Conservation (phyloP, 345 rosid species). For the Clarkia xantiana region DNA sequence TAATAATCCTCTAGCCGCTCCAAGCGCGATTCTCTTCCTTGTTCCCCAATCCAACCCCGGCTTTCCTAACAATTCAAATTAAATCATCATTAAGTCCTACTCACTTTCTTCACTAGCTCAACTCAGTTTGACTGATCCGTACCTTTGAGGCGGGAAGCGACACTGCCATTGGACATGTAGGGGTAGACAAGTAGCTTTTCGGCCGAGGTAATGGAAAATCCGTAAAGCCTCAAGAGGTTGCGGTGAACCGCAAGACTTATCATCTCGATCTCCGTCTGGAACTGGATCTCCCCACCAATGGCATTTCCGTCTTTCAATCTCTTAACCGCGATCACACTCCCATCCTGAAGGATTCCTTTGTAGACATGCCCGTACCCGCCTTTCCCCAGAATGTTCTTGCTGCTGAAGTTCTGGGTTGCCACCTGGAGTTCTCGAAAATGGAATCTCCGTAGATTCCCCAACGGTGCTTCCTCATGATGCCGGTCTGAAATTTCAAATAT, state of each 20-base stretch:
- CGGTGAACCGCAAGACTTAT: constrained; percentile 95
- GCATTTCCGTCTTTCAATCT: constrained; percentile 64
- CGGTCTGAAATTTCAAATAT: constrained; percentile 23
- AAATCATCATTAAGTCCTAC: no score
- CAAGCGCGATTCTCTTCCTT: constrained; percentile 81
- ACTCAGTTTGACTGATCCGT: no score
- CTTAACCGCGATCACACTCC: constrained; percentile 76
- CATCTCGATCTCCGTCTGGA: constrained; percentile 72
- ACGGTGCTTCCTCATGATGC: constrained; percentile 61
- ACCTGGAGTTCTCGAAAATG: constrained; percentile 78
- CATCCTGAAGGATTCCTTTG: constrained; percentile 79
- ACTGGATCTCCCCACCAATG: constrained; percentile 15
- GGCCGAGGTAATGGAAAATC: constrained; percentile 66
- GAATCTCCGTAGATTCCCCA: constrained; percentile 80
- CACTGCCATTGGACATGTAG: constrained; percentile 94
- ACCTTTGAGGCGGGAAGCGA: constrained; percentile 94
- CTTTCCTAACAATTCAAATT: constrained; percentile 21
- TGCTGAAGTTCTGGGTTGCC: constrained; percentile 80
- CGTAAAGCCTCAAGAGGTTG: constrained; percentile 75
- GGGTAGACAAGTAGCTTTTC: constrained; percentile 94
- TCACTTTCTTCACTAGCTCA: no score
- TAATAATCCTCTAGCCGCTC: constrained; percentile 83
- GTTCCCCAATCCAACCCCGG: constrained; percentile 85
- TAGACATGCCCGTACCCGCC: constrained; percentile 92
- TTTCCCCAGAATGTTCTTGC: constrained; percentile 75